Conservation (phyloP, 306 rosid genomes). For the Trifolium dubium region DNA sequence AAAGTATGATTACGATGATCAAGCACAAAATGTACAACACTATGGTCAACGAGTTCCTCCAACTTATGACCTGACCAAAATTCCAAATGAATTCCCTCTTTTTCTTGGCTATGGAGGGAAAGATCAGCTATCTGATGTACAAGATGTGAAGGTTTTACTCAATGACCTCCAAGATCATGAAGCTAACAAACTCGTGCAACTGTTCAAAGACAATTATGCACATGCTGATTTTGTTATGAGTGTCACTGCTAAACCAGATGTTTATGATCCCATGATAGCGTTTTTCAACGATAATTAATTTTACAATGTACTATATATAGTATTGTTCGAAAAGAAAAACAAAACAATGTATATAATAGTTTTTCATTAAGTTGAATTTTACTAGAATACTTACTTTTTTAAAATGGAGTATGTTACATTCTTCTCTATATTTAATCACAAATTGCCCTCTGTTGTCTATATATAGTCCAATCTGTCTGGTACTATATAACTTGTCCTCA, state of each 20-base stretch:
- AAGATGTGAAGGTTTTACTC: constrained; percentile 60
- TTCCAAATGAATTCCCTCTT: constrained; percentile 66
- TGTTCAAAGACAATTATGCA: constrained; percentile 56
- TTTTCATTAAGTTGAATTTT: background rate
- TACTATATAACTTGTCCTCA: too few relatives aligned
- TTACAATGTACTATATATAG: background rate
- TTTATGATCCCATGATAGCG: constrained; percentile 61
- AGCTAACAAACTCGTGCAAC: constrained; percentile 50
- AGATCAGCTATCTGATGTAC: constrained; percentile 53
- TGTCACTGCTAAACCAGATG: constrained; percentile 54
- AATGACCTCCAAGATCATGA: constrained; percentile 56
- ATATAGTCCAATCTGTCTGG: background rate
- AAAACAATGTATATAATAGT: background rate
- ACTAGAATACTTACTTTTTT: too few relatives aligned
- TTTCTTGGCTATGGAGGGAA: constrained; percentile 58
- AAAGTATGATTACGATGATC: constrained; percentile 55
- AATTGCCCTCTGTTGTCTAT: background rate
- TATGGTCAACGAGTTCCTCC: constrained; percentile 69
- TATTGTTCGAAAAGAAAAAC: too few relatives aligned
- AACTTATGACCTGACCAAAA: constrained; percentile 50
- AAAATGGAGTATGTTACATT: background rate
- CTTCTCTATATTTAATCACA: background rate
- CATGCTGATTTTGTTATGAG: constrained; percentile 68
- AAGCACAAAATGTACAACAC: constrained; percentile 45
- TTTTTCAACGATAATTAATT: constrained; percentile 52